Conservation (phyloP, 2,329 filamentous ascomycete genomes). For the Malbranchea zuffiana region DNA sequence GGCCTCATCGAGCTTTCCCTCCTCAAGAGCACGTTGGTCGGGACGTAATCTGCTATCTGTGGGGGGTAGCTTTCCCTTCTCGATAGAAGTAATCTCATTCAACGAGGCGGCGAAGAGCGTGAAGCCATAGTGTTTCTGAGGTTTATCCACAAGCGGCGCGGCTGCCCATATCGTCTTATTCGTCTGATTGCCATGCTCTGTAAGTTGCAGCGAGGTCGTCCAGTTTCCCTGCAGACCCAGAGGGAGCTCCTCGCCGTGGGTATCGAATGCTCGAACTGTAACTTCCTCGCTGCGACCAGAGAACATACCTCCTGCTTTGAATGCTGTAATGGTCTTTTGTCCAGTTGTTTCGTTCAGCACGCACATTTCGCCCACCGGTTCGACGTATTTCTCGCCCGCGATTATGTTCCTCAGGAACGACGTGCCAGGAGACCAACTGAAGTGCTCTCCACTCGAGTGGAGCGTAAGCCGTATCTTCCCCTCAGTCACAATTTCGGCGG, state of each 20-base stretch:
- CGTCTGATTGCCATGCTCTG: conserved; percentile 50
- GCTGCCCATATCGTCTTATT: conserved; percentile 67
- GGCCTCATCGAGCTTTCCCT: conserved; percentile 69
- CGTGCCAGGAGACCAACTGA: conserved; percentile 79
- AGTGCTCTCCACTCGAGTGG: conserved; percentile 65
- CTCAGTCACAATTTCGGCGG: conserved; percentile 84
- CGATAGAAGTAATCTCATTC: conserved; percentile 77
- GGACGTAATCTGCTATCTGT: conserved; percentile 78
- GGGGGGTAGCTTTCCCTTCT: conserved; percentile 60
- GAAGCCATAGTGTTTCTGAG: conserved; percentile 72
- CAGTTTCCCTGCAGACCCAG: conserved; percentile 70
- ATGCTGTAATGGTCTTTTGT: conserved; percentile 73
- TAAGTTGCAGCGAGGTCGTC: conserved; percentile 62
- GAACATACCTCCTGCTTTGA: conserved; percentile 95
- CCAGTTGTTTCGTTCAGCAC: conserved; percentile 75
- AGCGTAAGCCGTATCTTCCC: conserved; percentile 71
- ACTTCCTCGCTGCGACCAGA: conserved; percentile 89
- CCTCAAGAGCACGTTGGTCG: conserved; percentile 76
- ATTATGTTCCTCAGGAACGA: conserved; percentile 93
- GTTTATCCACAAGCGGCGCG: conserved; percentile 66
- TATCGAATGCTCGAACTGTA: conserved; percentile 58
- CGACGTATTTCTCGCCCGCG: conserved; percentile 94
- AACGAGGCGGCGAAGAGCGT: conserved; percentile 75
- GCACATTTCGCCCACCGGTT: conserved; percentile 83
- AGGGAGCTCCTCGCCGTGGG: conserved; percentile 54